phyloP scores from a whole-genome alignment of 2,329 filamentous ascomycete species.

The Fusarium circinatum region DNA sequence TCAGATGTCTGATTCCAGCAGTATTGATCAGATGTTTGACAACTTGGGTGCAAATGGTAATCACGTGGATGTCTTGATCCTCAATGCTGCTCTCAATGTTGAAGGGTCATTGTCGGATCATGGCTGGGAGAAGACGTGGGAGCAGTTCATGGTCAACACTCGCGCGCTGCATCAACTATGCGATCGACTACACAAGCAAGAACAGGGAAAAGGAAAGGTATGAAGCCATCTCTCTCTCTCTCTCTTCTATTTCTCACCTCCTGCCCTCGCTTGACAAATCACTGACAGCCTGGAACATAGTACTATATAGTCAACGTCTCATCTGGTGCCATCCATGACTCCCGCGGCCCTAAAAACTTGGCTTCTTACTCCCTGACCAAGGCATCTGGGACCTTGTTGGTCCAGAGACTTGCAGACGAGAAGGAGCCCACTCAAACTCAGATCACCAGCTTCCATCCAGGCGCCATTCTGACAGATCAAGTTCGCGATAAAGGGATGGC shows the following conservation, averaged over 20 bases:
- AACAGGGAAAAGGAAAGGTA: neutral
- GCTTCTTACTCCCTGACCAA: neutral
- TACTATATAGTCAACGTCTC: neutral
- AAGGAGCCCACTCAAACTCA: neutral
- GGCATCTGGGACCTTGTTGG: neutral
- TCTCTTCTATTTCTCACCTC: neutral
- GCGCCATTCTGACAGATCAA: neutral
- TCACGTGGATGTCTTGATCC: neutral
- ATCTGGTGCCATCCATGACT: neutral
- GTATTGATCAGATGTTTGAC: neutral
- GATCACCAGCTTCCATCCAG: neutral
- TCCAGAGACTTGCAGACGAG: neutral
- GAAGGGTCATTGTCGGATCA: neutral
- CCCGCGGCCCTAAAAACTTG: neutral
- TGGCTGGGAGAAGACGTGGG: constrained; percentile 3
- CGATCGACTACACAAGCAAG: neutral
- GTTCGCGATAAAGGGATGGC: neutral
- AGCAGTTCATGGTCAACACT: neutral
- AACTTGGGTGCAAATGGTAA: neutral
- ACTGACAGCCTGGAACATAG: neutral
- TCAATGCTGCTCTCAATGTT: neutral
- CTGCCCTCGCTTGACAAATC: no score
- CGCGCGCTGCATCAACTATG: neutral
- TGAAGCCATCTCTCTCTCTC: no score
- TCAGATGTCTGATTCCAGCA: neutral